These are phyloP conservation scores for Rhodotorula paludigena DNA, from an alignment of 768 basidiomycete species.

Conservation along the genomic window DNA sequence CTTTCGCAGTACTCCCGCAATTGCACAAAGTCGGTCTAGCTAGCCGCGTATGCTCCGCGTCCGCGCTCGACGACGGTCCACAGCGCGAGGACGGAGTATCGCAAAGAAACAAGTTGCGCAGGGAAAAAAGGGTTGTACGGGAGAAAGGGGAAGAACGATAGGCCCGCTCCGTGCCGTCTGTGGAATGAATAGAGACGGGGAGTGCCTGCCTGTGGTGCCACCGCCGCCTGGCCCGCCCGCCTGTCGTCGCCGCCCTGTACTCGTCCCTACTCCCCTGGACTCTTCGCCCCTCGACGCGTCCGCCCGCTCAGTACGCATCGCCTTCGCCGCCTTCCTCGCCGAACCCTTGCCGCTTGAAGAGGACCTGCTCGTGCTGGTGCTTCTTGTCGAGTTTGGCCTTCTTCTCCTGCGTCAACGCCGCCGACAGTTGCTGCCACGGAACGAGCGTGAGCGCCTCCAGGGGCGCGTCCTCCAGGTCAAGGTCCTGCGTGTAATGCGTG, in stretches of 20 bases:
- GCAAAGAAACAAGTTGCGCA: no score
- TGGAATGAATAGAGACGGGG: constrained; percentile 8
- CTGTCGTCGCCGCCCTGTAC: not conserved
- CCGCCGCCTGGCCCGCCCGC: no score
- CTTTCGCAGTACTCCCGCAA: no score
- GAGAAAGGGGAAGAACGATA: no score
- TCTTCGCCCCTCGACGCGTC: not conserved
- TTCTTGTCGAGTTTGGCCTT: constrained; percentile 33
- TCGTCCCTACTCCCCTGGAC: not conserved
- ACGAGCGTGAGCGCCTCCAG: constrained; percentile 64
- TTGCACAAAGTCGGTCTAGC: no score
- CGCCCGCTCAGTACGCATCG: constrained; percentile 68
- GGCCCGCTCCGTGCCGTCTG: no score
- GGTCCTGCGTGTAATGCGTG: constrained; percentile 58
- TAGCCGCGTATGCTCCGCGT: no score
- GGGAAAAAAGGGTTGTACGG: no score
- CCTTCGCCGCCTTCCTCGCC: constrained; percentile 94
- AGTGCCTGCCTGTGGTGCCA: not conserved
- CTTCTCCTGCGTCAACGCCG: constrained; percentile 75
- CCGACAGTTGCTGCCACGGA: constrained; percentile 67
- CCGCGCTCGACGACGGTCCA: no score
- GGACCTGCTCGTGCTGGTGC: constrained; percentile 62
- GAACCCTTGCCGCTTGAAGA: constrained; percentile 81
- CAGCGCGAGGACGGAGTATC: no score
- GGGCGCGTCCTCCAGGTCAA: constrained; percentile 85